Conservation (phyloP, 257 asterid species). For the Solanum sejunctum region DNA sequence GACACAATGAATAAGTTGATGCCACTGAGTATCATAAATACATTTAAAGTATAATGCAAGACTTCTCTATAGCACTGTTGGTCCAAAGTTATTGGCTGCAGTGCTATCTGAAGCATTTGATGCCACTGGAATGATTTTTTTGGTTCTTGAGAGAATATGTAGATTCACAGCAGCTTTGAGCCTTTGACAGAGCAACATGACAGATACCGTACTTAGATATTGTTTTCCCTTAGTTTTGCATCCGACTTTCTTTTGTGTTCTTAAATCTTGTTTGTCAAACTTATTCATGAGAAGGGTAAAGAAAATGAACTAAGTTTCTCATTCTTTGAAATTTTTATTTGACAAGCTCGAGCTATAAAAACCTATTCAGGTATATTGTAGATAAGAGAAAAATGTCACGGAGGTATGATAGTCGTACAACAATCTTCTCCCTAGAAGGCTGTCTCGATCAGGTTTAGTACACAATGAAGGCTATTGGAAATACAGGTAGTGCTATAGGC, state of each 20-base stretch:
- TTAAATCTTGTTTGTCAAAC: neutral
- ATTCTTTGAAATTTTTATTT: neutral
- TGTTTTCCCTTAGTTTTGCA: neutral
- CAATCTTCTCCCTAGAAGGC: slow-evolving; percentile 93
- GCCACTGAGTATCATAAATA: too few species aligned
- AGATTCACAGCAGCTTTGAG: too few species aligned
- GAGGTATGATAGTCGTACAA: slow-evolving; percentile 87
- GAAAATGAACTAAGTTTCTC: neutral
- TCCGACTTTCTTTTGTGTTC: neutral
- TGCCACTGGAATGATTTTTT: too few species aligned
- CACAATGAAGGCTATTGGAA: slow-evolving; percentile 41
- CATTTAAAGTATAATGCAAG: too few species aligned
- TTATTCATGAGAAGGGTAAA: neutral
- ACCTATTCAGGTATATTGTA: neutral
- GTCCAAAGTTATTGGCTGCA: too few species aligned
- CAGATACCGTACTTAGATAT: neutral
- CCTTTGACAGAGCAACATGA: too few species aligned
- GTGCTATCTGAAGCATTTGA: too few species aligned
- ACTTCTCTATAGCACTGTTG: too few species aligned
- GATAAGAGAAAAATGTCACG: slow-evolving; percentile 60
- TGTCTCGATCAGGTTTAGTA: slow-evolving; percentile 90
- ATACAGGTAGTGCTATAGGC: slow-evolving; percentile 8
- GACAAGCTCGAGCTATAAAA: neutral
- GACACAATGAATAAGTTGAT: too few species aligned
- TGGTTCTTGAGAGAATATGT: too few species aligned